phyloP scores from a whole-genome alignment of 306 rosid genomes.

The Sophora flavescens region DNA sequence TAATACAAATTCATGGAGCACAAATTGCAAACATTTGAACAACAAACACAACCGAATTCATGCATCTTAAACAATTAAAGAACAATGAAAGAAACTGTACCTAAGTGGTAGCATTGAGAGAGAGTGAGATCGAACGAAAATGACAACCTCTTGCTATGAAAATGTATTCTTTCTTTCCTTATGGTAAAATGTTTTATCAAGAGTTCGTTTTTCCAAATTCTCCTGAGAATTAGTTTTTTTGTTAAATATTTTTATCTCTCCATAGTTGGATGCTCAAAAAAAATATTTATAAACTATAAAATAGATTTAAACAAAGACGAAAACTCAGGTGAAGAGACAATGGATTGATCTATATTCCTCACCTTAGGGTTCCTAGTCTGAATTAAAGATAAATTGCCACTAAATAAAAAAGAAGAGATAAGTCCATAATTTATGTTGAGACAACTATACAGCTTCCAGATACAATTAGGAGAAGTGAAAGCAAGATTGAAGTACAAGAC shows the following conservation, averaged over 20 bases:
- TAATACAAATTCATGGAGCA: no score
- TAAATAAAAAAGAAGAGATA: slow-evolving; percentile 1
- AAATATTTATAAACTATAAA: neutral
- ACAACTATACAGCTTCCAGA: slow-evolving; percentile 13
- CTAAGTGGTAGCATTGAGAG: no score
- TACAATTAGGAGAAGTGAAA: slow-evolving; percentile 20
- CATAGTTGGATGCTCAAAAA: neutral
- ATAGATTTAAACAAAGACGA: neutral
- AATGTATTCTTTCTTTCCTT: slow-evolving; percentile 1
- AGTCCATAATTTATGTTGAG: slow-evolving; percentile 28
- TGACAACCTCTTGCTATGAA: no score
- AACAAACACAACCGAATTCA: no score
- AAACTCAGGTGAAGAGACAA: neutral
- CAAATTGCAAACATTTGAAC: no score
- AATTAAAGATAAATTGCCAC: slow-evolving; percentile 19
- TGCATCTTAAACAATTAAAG: no score
- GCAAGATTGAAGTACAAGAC: slow-evolving; percentile 10
- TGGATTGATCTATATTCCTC: slow-evolving; percentile 8
- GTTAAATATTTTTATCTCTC: neutral
- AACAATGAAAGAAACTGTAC: no score
- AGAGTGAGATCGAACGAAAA: no score
- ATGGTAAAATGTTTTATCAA: neutral
- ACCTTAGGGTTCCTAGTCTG: neutral
- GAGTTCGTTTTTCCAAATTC: neutral
- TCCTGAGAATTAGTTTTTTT: neutral